These are phyloP conservation scores for Clonostachys rosea DNA, from an alignment of 2,329 filamentous ascomycete genomes.

Conservation along the genomic window DNA sequence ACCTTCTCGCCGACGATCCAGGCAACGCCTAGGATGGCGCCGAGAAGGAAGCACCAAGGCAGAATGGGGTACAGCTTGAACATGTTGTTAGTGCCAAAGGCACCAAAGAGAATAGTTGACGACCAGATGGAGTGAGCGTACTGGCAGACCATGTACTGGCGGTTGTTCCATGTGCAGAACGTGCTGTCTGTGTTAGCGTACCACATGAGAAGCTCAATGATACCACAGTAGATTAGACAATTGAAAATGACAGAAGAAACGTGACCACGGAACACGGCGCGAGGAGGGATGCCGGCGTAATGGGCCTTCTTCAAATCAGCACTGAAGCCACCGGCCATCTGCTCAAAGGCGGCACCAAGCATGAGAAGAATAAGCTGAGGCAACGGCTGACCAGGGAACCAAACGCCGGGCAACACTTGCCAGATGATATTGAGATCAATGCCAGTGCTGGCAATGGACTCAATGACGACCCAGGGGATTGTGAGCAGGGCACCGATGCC, in stretches of 20 bases:
- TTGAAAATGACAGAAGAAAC: constrained; percentile 10
- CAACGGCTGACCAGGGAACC: constrained; percentile 14
- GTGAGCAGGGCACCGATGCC: constrained; percentile 38
- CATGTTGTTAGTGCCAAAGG: constrained; percentile 16
- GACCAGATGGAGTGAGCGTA: constrained; percentile 21
- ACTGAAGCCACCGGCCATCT: constrained; percentile 11
- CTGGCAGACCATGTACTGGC: constrained; percentile 19
- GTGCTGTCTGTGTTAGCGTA: constrained; percentile 15
- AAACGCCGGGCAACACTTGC: constrained; percentile 31
- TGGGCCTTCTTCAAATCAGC: constrained; percentile 20
- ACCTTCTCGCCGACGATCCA: constrained; percentile 17
- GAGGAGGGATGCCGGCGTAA: constrained; percentile 19
- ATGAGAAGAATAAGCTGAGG: constrained; percentile 15
- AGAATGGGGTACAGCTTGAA: constrained; percentile 13
- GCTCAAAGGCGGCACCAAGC: constrained; percentile 13
- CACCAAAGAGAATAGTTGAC: constrained; percentile 16
- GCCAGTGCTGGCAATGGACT: constrained; percentile 35
- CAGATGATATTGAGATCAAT: constrained; percentile 43
- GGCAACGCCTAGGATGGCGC: constrained; percentile 17
- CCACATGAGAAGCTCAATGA: constrained; percentile 5
- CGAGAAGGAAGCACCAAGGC: constrained; percentile 25
- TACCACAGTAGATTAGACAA: constrained; percentile 27
- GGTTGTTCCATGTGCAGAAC: constrained; percentile 16
- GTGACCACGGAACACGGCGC: constrained; percentile 20
- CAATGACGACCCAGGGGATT: constrained; percentile 38